phyloP scores from a whole-genome alignment of 2,329 filamentous ascomycete genomes.

The Aspergillus uvarum region DNA sequence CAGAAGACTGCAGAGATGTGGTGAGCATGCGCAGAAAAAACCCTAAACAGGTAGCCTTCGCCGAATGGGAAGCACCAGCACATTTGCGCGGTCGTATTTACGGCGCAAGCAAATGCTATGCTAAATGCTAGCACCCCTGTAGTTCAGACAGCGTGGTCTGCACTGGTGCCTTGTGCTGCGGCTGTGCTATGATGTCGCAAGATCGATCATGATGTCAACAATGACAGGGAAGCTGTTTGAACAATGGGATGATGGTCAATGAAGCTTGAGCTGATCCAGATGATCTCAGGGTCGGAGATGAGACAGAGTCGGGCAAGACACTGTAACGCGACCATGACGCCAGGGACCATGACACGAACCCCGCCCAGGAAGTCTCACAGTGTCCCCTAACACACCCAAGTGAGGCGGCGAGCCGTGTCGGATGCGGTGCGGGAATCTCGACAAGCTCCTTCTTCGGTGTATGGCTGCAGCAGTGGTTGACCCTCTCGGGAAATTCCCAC shows the following conservation, averaged over 20 bases:
- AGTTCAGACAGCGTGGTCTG: not conserved
- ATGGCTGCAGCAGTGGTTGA: not conserved
- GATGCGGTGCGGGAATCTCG: not conserved
- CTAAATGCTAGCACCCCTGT: not conserved
- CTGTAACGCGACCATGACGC: not conserved
- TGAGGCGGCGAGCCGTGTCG: not conserved
- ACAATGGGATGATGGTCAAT: not conserved
- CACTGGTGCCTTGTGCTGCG: not conserved
- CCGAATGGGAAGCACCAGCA: not conserved
- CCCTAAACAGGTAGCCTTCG: not conserved
- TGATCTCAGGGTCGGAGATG: not conserved
- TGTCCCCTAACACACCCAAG: too few species aligned
- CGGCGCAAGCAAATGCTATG: not conserved
- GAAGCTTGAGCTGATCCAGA: not conserved
- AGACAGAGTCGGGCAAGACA: not conserved
- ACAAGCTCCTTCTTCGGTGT: not conserved
- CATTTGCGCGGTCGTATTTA: not conserved
- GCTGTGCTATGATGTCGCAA: not conserved
- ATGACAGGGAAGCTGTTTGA: not conserved
- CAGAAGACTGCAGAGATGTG: not conserved
- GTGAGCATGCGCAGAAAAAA: not conserved
- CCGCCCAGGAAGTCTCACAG: not conserved
- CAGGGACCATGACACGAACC: not conserved
- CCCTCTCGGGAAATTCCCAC: constrained; percentile 1
- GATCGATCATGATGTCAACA: not conserved